A percentile compares a stretch with the other conserved stretches of the same genome.
Evolutionary conservation across 176 grass and related monocot species (phyloP).

Genomic region (barley (Hordeum vulgare)): DNA sequence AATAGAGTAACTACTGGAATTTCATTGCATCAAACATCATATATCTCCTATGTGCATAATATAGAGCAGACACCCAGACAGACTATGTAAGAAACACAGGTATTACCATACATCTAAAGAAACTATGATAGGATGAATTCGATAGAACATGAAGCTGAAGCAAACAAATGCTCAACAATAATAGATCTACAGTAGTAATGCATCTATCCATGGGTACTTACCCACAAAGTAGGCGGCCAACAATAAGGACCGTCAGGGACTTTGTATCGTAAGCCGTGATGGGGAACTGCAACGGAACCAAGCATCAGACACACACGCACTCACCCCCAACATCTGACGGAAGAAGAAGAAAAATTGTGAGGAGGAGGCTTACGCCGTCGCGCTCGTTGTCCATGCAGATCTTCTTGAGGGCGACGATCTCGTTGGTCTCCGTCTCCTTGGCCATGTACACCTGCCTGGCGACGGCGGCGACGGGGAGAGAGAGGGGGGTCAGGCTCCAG

Average conservation of each 20-base stretch:
- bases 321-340: too few relatives aligned
- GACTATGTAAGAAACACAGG: not conserved
- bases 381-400: too few relatives aligned
- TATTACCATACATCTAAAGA: not conserved
- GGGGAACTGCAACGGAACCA: too few relatives aligned
- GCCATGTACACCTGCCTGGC: too few relatives aligned
- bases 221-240: slow-evolving; percentile 76
- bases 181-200: not conserved
- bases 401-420: too few relatives aligned
- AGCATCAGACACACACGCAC: too few relatives aligned
- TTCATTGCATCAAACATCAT: not conserved
- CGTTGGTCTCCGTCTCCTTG: too few relatives aligned
- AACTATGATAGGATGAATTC: not conserved
- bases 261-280: slow-evolving; percentile 82
- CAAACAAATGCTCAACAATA: not conserved
- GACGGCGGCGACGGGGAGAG: too few relatives aligned
- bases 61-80: not conserved
- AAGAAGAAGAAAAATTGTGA: too few relatives aligned
- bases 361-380: too few relatives aligned
- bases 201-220: slow-evolving; percentile 26
- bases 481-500: too few relatives aligned
- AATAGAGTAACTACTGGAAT: too few relatives aligned
- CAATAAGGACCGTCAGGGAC: slow-evolving; percentile 60
- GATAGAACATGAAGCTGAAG: not conserved
- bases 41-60: not conserved